Evolutionary conservation across 495 filamentous ascomycete genomes (phyloP), one percentile per base, ranked within the genome.

Genomic region (Xylaria venustula): DNA sequence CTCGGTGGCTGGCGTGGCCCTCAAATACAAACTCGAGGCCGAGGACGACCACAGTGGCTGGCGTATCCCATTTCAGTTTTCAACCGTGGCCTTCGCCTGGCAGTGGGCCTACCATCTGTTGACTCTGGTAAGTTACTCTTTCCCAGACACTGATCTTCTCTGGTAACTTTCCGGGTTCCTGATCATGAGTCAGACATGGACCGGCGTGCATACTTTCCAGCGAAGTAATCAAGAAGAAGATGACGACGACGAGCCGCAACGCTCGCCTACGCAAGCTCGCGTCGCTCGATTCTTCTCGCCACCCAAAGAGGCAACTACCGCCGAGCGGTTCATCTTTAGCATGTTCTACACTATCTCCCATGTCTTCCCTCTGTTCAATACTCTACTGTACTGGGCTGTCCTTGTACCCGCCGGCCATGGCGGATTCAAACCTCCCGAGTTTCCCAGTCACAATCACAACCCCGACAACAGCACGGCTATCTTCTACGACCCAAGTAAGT

Each of bases 321-420:
- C 73, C 46, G 73, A 78, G 37, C 73, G 69, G 8, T 70, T 73
- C 30, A 67, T 63, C 44, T 84, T 82, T 69, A 81, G 77, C 55
- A 60, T 83, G 60, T 83, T 78, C 67, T 84, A 83, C 66, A 76
- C 73, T 5, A 66, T 72, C 30, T 71, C 71, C 12, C 73, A 75
- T 54, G 72, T 79, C 4, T 77, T 78, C 54, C 67, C 72, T 22
- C 70, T 78, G 47, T 72, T 83, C 63, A 78, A 80, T 47, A 71
- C 73, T 2, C 37, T 77, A 47, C 68, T 80, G 9, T 81, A 79
- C 66, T 85, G 80, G 81, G 54, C 67, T 20, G 51, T 79, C 22
- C 56, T 74, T n/a, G 68, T 78, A n/a, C 76, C 74, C 1, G 50
- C 67, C 2, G 73, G 70, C 7, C 69, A 75, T 54, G 76, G 71